phyloP scores from a whole-genome alignment of 2,329 filamentous ascomycete species.

The Dothiorella sarmentorum region DNA sequence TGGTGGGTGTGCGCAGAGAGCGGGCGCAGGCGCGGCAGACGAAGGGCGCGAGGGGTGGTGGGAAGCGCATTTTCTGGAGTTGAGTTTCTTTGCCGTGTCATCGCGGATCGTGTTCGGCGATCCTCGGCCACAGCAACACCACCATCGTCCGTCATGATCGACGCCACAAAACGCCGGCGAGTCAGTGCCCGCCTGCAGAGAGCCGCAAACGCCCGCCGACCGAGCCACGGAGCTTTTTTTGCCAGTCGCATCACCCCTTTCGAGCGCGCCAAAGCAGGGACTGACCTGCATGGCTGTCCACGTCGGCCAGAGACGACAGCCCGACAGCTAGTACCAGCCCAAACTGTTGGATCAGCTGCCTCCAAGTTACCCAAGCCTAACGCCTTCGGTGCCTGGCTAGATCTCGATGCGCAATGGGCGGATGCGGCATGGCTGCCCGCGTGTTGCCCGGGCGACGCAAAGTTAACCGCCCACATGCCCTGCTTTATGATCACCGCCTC shows the following conservation, averaged over 20 bases:
- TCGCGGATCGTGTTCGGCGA: background rate
- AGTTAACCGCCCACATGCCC: background rate
- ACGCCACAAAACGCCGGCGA: background rate
- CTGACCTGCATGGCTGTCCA: background rate
- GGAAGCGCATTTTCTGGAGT: slow-evolving; percentile 10
- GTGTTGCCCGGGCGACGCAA: slow-evolving; percentile 8
- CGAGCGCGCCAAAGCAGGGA: background rate
- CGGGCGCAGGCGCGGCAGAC: slow-evolving; percentile 10
- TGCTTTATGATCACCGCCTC: slow-evolving; percentile 9
- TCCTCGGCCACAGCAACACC: slow-evolving; percentile 9
- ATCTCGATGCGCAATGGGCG: background rate
- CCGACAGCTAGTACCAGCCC: background rate
- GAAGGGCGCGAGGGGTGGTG: slow-evolving; percentile 3
- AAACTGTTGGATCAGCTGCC: background rate
- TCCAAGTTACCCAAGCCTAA: background rate
- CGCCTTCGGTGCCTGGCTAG: slow-evolving; percentile 3
- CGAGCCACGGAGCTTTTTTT: background rate
- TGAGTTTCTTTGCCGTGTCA: too few relatives aligned
- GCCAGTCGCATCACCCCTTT: background rate
- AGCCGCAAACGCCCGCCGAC: background rate
- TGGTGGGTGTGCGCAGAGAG: background rate
- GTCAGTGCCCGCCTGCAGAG: background rate
- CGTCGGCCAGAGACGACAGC: background rate
- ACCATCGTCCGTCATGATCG: slow-evolving; percentile 5
- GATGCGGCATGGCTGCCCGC: background rate